Conservation (phyloP, 2,329 filamentous ascomycete species). For the Trichoderma sp. region DNA sequence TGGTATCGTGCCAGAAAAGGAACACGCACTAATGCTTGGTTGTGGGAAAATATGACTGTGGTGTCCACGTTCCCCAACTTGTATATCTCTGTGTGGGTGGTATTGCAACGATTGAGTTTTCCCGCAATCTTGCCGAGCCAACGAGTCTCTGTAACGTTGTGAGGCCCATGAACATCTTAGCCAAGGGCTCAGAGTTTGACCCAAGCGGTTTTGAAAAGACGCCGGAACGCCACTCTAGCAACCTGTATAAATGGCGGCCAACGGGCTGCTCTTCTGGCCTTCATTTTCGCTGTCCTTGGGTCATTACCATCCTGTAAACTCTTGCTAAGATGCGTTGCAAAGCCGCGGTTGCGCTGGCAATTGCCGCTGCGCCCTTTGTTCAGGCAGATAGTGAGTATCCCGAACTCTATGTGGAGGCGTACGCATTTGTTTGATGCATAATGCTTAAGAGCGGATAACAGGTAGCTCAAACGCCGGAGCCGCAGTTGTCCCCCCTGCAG, state of each 20-base stretch:
- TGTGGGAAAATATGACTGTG: not conserved
- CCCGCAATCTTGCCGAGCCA: slow-evolving; percentile 16
- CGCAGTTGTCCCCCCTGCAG: not conserved
- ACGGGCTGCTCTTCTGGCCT: not conserved
- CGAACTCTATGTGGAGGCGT: not conserved
- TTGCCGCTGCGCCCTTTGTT: not conserved
- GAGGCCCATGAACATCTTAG: not conserved
- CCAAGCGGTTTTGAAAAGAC: not conserved
- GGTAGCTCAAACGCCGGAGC: not conserved
- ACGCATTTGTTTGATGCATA: not conserved
- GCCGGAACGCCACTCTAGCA: not conserved
- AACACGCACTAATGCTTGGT: not conserved
- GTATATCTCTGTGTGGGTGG: not conserved
- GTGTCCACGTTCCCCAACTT: not conserved
- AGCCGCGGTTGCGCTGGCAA: not conserved
- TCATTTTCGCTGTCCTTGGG: not conserved
- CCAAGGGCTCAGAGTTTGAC: not conserved
- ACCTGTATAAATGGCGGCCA: not conserved
- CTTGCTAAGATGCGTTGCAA: not conserved
- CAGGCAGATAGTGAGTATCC: slow-evolving; percentile 5
- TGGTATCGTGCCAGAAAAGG: not conserved
- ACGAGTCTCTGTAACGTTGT: slow-evolving; percentile 4
- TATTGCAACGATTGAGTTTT: not conserved
- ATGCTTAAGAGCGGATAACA: not conserved
- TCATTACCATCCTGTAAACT: not conserved